Evolutionary conservation across 257 asterid genomes (phyloP), one percentile per base, ranked within the genome.

Genomic region (Fraxinus americana): DNA sequence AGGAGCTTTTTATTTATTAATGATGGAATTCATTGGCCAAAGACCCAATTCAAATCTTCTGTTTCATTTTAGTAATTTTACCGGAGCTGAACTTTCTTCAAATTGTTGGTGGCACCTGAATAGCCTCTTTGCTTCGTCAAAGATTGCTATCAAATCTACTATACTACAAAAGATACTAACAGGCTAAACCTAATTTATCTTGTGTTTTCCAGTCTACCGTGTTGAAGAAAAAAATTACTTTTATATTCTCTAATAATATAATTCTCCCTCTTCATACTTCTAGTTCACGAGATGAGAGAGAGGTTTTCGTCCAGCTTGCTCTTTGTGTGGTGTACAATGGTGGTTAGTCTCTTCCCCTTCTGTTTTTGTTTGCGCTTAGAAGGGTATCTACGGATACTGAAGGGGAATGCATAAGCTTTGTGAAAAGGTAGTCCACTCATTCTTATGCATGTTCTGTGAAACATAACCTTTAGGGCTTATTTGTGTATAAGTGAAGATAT

Each of bases 21-120:
- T 39, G 72, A 75, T 67, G 36, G 36, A 34, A 34, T 45, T 75
- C 21, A 43, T 65, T 41, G 73, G 41, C 19, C 34, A 48, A 29
- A 19, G 35, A 6, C 67, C 2, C 4, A 6, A 10, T 17, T 35
- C 73, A 16, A 12, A 30, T 70, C 11, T 17, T 35, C 4, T 70
- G 16, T 35, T 12, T 12, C 14, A 32, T 39, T 67, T 17, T 14
- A 50, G 59, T 50, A 50, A 36, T 50, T 17, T 4, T 16, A 50
- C 59, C 7, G 17, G 21, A 50, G 17, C 7, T 17, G n/a, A 50
- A 17, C 6, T 50, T 50, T 17, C 21, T 50, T 50, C 23, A 50
- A 13, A 50, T 50, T 50, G 61, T 16, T 11, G 7, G 61, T n/a
- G 61, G n/a, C 61, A 3, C 61, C 2, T 50, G 23, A 50, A 50